Evolutionary conservation across 768 basidiomycete genomes (phyloP).

Genomic region (Cubamyces sp.): DNA sequence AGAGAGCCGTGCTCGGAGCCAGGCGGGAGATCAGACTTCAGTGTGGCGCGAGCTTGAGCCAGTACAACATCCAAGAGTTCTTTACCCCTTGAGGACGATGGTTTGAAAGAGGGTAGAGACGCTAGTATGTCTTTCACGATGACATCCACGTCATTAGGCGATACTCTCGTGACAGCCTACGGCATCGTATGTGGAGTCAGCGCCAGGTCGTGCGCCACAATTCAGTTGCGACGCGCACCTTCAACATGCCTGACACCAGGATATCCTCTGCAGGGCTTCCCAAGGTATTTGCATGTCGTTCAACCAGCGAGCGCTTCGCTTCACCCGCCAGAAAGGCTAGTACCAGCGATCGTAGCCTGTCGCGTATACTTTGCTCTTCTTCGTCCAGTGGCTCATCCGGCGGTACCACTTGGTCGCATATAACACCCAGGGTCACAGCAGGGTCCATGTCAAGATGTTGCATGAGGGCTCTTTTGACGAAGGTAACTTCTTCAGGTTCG

Average conservation of each 20-base stretch:
- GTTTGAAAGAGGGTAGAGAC: slow-evolving; percentile 49
- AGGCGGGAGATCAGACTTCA: slow-evolving; percentile 37
- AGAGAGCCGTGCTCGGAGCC: slow-evolving; percentile 39
- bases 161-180: slow-evolving; percentile 56
- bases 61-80: slow-evolving; percentile 47
- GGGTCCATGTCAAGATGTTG: slow-evolving; percentile 70
- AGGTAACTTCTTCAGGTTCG: slow-evolving; percentile 63
- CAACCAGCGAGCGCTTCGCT: slow-evolving; percentile 50
- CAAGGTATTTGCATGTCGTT: slow-evolving; percentile 45
- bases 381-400: slow-evolving; percentile 55
- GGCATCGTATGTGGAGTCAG: not conserved
- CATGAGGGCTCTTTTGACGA: slow-evolving; percentile 62
- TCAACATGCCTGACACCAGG: slow-evolving; percentile 51
- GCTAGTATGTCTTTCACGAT: slow-evolving; percentile 60
- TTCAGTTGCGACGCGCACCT: slow-evolving; percentile 41
- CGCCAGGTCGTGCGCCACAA: not conserved
- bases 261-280: slow-evolving; percentile 51
- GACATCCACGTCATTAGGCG: slow-evolving; percentile 44
- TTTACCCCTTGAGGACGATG: slow-evolving; percentile 40
- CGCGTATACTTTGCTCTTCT: slow-evolving; percentile 59
- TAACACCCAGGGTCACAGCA: slow-evolving; percentile 60
- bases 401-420: slow-evolving; percentile 69
- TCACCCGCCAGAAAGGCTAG: slow-evolving; percentile 60
- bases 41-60: slow-evolving; percentile 39
- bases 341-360: slow-evolving; percentile 61